Percentiles rank a stretch among this genome's conserved stretches.
Evolutionary conservation across 495 filamentous ascomycete species (phyloP).

Genomic region (Penicillium taxi): DNA sequence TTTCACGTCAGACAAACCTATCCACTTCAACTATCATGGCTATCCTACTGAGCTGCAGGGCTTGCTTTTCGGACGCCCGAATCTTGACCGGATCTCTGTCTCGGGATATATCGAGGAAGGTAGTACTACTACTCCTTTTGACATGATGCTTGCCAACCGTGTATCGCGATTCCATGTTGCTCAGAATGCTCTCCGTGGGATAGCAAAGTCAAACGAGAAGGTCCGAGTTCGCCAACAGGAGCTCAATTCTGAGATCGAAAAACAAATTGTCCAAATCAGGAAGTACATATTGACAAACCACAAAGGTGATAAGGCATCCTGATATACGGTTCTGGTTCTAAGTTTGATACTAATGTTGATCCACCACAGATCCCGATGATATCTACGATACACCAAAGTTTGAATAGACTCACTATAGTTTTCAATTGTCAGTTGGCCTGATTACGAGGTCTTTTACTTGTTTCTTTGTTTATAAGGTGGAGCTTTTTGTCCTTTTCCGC

Average conservation of each 20-base stretch:
- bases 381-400: slow-evolving; percentile 48
- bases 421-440: too few relatives aligned
- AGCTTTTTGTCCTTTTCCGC: too few relatives aligned
- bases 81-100: slow-evolving; percentile 46
- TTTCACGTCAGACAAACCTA: slow-evolving; percentile 51
- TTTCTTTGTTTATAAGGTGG: too few relatives aligned
- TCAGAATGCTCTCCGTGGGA: slow-evolving; percentile 47
- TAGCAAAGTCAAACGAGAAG: slow-evolving; percentile 41
- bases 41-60: slow-evolving; percentile 57
- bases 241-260: slow-evolving; percentile 40
- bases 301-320: slow-evolving; percentile 29
- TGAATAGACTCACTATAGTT: too few relatives aligned
- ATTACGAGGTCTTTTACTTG: too few relatives aligned
- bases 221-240: slow-evolving; percentile 41
- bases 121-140: slow-evolving; percentile 63
- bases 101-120: slow-evolving; percentile 66
- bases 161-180: slow-evolving; percentile 58
- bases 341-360: slow-evolving; percentile 2
- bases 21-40: slow-evolving; percentile 69
- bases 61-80: slow-evolving; percentile 52
- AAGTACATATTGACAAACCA: slow-evolving; percentile 50
- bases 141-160: slow-evolving; percentile 64
- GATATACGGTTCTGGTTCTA: neutral
- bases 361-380: slow-evolving; percentile 51
- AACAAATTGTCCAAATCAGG: slow-evolving; percentile 43